phyloP scores from a whole-genome alignment of 331 rosid species.

The Quercus lobata region DNA sequence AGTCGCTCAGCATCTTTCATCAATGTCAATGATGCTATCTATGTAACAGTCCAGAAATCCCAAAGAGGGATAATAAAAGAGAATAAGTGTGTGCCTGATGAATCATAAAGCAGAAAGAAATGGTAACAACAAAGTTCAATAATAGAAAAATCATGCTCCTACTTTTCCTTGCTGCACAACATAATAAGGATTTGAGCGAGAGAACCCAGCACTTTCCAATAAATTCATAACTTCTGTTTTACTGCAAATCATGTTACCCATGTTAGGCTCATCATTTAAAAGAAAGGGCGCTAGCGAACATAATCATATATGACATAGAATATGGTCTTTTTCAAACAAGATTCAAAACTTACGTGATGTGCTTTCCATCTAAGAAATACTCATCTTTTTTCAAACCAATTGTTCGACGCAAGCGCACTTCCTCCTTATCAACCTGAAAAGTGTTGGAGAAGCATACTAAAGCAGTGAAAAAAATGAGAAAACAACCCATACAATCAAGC shows the following conservation, averaged over 20 bases:
- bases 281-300: not conserved
- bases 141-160: slow-evolving; percentile 13
- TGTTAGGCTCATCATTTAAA: not conserved
- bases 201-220: slow-evolving; percentile 98
- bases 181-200: slow-evolving; percentile 98
- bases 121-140: slow-evolving; percentile 16
- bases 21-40: slow-evolving; percentile 93
- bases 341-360: slow-evolving; percentile 72
- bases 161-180: slow-evolving; percentile 99
- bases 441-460: slow-evolving; percentile 6
- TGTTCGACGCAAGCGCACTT: slow-evolving; percentile 93
- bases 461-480: slow-evolving; percentile 2
- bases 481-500: slow-evolving; percentile 5
- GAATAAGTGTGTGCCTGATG: not conserved
- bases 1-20: slow-evolving; percentile 94
- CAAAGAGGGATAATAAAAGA: not conserved
- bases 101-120: not conserved
- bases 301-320: not conserved
- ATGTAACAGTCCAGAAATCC: slow-evolving; percentile 13
- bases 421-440: slow-evolving; percentile 93
- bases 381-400: slow-evolving; percentile 89
- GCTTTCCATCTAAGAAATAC: slow-evolving; percentile 96
- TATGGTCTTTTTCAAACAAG: not conserved
- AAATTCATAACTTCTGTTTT: slow-evolving; percentile 98
- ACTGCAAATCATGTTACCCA: slow-evolving; percentile 36